Percentiles rank a stretch among this genome's conserved stretches.
Evolutionary conservation across 2,329 filamentous ascomycete genomes (phyloP).

Genomic region (Hansfordia pulvinata): DNA sequence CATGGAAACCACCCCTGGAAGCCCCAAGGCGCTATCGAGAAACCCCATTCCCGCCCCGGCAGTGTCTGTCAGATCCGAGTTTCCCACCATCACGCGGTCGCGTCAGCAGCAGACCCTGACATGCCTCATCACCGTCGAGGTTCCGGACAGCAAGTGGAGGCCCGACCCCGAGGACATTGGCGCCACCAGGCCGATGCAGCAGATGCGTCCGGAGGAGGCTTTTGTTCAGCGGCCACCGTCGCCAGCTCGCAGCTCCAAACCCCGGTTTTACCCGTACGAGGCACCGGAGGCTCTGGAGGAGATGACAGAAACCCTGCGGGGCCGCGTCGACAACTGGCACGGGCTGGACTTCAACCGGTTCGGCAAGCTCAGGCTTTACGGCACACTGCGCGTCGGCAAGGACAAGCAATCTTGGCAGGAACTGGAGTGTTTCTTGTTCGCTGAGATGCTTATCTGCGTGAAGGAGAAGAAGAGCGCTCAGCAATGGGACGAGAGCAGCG

Average conservation of each 20-base stretch:
- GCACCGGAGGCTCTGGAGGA: slow-evolving; percentile 65
- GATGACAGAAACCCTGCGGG: slow-evolving; percentile 72
- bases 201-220: slow-evolving; percentile 36
- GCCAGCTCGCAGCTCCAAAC: slow-evolving; percentile 36
- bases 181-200: slow-evolving; percentile 27
- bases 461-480: slow-evolving; percentile 79
- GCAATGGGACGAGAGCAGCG: slow-evolving; percentile 51
- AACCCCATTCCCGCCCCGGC: slow-evolving; percentile 84
- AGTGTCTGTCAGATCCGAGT: slow-evolving; percentile 93
- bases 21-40: slow-evolving; percentile 56
- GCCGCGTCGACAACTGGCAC: slow-evolving; percentile 96
- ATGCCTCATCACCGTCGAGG: slow-evolving; percentile 86
- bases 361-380: slow-evolving; percentile 80
- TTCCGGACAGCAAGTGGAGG: slow-evolving; percentile 83
- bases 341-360: slow-evolving; percentile 87
- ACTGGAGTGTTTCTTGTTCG: slow-evolving; percentile 90
- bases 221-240: slow-evolving; percentile 42
- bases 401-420: slow-evolving; percentile 97
- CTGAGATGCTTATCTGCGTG: slow-evolving; percentile 98
- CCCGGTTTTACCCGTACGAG: slow-evolving; percentile 58
- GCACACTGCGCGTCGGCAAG: slow-evolving; percentile 85
- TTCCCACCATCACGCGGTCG: slow-evolving; percentile 83
- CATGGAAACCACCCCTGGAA: slow-evolving; percentile 77
- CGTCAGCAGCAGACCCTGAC: slow-evolving; percentile 91
- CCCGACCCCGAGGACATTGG: slow-evolving; percentile 72